Evolutionary conservation across 106 monocot species (phyloP), one percentile per base, ranked within the genome.

Genomic region (Acorus gramineus): DNA sequence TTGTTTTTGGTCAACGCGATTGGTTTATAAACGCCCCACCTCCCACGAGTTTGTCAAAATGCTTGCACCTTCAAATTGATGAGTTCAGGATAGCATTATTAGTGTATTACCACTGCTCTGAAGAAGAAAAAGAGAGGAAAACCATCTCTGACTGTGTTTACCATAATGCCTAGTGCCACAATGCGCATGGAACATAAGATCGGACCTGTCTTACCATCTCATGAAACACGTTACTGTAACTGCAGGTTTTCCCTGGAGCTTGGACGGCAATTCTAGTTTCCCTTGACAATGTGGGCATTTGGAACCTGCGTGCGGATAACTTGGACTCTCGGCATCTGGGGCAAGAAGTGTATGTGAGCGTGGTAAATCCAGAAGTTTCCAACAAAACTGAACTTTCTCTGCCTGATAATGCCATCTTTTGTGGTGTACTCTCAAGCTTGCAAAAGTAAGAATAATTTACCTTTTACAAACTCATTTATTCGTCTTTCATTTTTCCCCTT

Each of bases 241-340:
- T 65, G n/a, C 66, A 87, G 87, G 87, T 87, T 11, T 87, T 80
- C 63, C 86, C 94, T 60, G 94, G 94, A 76, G 94, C 94, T n/a
- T 95, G 94, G 94, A 90, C 94, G 2, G 94, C 90, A 8, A 82
- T 95, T 53, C 78, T 88, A 10, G 84, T 88, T 11, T 84, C 70
- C 54, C 73, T 88, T 54, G 87, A 88, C 63, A 88, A 87, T 60
- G 82, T 74, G 12, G 94, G 94, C 8, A 86, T 95, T 52, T 95
- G 94, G 94, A 95, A 95, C 65, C 57, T 95, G 59, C 81, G 87
- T 43, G 59, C 86, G 1, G 76, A 86, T 61, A 95, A 90, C 57
- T 62, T 95, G 51, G 79, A 95, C 56, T 66, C 64, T 4, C 83
- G 87, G 83, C 75, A 83, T 63, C 66, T 80, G 8, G 87, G 87